Percentiles rank a stretch among this genome's conserved stretches.
phyloP scores from a whole-genome alignment of 2,329 filamentous ascomycete genomes.

The Diaporthe sp. region DNA sequence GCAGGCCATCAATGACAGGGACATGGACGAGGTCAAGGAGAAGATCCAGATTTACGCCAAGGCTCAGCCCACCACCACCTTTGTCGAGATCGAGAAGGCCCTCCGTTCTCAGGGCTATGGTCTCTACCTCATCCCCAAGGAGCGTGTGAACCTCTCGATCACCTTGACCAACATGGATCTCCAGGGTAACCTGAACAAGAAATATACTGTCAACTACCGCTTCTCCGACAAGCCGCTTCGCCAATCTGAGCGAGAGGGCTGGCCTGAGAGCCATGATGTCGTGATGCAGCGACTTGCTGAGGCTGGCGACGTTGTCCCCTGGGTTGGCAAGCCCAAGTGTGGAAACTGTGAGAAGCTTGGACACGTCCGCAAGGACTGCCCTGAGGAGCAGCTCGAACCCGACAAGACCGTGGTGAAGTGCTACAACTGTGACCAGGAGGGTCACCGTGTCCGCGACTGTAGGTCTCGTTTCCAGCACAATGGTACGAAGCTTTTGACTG shows the following conservation, averaged over 20 bases:
- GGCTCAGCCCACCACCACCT: slow-evolving; percentile 69
- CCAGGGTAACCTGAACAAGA: slow-evolving; percentile 76
- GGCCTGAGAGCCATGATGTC: slow-evolving; percentile 71
- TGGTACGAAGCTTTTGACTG: slow-evolving; percentile 35
- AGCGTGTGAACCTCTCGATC: slow-evolving; percentile 66
- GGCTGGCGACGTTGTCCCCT: slow-evolving; percentile 74
- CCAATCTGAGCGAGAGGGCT: slow-evolving; percentile 70
- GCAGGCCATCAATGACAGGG: slow-evolving; percentile 65
- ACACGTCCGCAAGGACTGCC: slow-evolving; percentile 72
- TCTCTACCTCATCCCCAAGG: slow-evolving; percentile 74
- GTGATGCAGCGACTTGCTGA: slow-evolving; percentile 75
- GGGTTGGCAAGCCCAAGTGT: slow-evolving; percentile 70
- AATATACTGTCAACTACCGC: slow-evolving; percentile 75
- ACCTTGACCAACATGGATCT: slow-evolving; percentile 80
- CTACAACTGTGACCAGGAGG: slow-evolving; percentile 73
- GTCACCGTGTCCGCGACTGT: slow-evolving; percentile 81
- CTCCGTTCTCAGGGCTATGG: slow-evolving; percentile 68
- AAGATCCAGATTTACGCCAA: slow-evolving; percentile 74
- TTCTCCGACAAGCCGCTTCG: slow-evolving; percentile 70
- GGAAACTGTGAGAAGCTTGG: slow-evolving; percentile 75
- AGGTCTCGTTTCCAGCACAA: slow-evolving; percentile 46
- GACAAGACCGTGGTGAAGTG: slow-evolving; percentile 67
- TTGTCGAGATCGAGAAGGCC: slow-evolving; percentile 71
- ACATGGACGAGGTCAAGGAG: slow-evolving; percentile 75
- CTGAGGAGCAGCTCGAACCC: slow-evolving; percentile 67